These are phyloP conservation scores for Lactifluus subvellereus DNA, from an alignment of 768 basidiomycete species.

Conservation along the genomic window DNA sequence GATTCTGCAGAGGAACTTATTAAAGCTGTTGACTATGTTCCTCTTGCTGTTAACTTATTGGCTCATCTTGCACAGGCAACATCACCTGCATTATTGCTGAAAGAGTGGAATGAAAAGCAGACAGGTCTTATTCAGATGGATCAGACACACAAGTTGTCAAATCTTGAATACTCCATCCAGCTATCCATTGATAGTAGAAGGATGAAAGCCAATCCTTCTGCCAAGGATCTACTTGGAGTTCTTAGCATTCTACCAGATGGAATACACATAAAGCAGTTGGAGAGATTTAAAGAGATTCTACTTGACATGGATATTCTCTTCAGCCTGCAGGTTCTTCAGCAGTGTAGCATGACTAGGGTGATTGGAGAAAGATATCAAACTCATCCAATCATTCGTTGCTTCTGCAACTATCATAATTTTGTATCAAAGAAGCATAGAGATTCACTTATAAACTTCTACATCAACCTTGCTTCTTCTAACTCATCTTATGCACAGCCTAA, in stretches of 20 bases:
- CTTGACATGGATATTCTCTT: not conserved
- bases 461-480: not conserved
- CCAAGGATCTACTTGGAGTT: not conserved
- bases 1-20: too few relatives aligned
- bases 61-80: constrained; percentile 1
- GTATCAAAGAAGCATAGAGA: not conserved
- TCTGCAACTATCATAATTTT: not conserved
- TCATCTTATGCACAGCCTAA: not conserved
- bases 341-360: not conserved
- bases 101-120: not conserved
- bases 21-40: too few relatives aligned
- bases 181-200: not conserved
- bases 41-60: not conserved
- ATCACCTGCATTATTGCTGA: not conserved
- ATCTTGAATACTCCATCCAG: too few relatives aligned
- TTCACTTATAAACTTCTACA: not conserved
- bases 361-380: not conserved
- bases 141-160: too few relatives aligned
- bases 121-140: not conserved
- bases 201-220: not conserved
- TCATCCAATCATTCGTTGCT: not conserved
- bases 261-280: not conserved
- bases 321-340: not conserved
- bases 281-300: not conserved
- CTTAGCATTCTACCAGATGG: constrained; percentile 5